Evolutionary conservation across 2,329 filamentous ascomycete genomes (phyloP).

Genomic region (Colletotrichum acutatum): DNA sequence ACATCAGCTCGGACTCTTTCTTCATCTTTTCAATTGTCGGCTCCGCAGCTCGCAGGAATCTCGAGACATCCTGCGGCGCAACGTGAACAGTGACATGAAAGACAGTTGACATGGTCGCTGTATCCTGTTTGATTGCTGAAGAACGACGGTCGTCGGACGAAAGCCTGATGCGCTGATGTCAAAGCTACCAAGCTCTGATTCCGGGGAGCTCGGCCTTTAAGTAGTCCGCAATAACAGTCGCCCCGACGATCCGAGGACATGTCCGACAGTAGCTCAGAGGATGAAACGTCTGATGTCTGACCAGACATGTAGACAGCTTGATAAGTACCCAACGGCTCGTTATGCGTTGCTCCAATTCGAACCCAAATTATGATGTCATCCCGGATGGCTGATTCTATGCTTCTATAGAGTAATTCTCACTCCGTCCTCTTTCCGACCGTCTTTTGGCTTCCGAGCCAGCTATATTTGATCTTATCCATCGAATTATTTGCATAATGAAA

Average conservation of each 20-base stretch:
- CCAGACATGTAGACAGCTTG: background rate
- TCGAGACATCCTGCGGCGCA: constrained; percentile 18
- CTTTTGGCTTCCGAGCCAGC: too few species aligned
- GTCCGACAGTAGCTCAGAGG: background rate
- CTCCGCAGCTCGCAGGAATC: constrained; percentile 17
- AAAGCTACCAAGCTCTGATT: background rate
- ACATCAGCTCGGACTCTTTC: constrained; percentile 25
- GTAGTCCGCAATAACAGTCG: constrained; percentile 12
- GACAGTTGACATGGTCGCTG: constrained; percentile 20
- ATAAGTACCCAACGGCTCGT: background rate
- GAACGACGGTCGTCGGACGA: background rate
- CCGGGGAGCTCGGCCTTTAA: background rate
- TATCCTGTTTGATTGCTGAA: background rate
- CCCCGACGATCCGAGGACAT: constrained; percentile 19
- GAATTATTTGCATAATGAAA: too few species aligned
- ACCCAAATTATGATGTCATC: background rate
- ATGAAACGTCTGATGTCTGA: constrained; percentile 33
- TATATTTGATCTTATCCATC: background rate
- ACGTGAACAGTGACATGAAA: constrained; percentile 31
- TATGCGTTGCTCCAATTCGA: background rate
- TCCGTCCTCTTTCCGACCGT: background rate
- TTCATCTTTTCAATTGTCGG: constrained; percentile 31
- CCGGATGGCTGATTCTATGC: background rate
- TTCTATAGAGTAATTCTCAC: background rate
- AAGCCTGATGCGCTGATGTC: background rate